phyloP scores from a whole-genome alignment of 257 asterid species.

The Osmanthus fragrans region DNA sequence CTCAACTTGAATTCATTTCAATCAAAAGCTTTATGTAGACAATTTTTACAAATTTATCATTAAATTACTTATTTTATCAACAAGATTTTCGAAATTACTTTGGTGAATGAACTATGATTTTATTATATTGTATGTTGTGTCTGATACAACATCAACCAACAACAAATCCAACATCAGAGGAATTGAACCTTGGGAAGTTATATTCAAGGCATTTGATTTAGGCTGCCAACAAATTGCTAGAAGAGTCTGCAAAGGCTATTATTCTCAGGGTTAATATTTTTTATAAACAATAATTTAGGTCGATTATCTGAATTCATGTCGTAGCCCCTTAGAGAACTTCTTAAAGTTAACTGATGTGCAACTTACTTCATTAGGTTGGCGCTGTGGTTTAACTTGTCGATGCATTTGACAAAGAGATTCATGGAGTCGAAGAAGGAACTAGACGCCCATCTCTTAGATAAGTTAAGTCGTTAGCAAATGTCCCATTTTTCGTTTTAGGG shows the following conservation, averaged over 20 bases:
- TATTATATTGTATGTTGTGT: slow-evolving; percentile 33
- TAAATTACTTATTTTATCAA: too few species aligned
- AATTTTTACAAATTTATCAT: too few species aligned
- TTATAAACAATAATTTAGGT: slow-evolving; percentile 22
- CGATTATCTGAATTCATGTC: neutral
- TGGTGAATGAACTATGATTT: neutral
- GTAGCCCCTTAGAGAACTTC: neutral
- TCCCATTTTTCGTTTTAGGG: slow-evolving; percentile 47
- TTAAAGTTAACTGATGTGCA: neutral
- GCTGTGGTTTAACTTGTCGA: slow-evolving; percentile 51
- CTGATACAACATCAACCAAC: slow-evolving; percentile 3
- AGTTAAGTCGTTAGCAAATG: slow-evolving; percentile 34
- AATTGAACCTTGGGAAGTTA: slow-evolving; percentile 28
- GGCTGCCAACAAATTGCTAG: slow-evolving; percentile 56
- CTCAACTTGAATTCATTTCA: too few species aligned
- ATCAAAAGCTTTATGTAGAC: too few species aligned
- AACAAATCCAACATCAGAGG: slow-evolving; percentile 44
- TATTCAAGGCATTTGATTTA: slow-evolving; percentile 33
- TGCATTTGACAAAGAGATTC: slow-evolving; percentile 39
- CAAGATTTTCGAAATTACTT: too few species aligned
- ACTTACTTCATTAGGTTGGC: slow-evolving; percentile 30
- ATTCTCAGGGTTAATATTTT: slow-evolving; percentile 41
- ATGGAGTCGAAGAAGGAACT: slow-evolving; percentile 49
- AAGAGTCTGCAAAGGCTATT: slow-evolving; percentile 57
- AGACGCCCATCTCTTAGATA: slow-evolving; percentile 46